Evolutionary conservation across 176 grass and related monocot genomes (phyloP).

Genomic region (Saccharum spontaneum): DNA sequence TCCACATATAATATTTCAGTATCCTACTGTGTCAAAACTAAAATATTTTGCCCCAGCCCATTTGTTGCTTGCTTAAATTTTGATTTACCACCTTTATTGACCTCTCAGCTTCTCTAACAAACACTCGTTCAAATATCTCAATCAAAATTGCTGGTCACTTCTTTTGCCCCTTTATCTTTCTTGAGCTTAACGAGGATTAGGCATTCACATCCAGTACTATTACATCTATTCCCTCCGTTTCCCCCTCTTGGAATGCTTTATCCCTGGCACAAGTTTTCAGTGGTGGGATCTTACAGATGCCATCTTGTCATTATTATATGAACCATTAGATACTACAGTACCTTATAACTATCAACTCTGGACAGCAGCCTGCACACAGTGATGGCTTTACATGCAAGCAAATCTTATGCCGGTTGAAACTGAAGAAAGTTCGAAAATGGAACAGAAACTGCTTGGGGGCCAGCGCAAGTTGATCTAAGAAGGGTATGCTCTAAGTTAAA

Average conservation of each 20-base stretch:
- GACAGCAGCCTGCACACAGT: conserved; percentile 24
- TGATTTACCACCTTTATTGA: not conserved
- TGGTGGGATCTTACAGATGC: not conserved
- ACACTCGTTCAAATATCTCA: not conserved
- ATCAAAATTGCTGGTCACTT: not conserved
- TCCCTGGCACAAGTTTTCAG: not conserved
- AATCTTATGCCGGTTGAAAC: conserved; percentile 1
- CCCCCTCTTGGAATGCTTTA: not conserved
- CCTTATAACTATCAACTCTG: conserved; percentile 6
- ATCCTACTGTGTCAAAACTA: not conserved
- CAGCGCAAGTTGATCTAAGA: conserved; percentile 9
- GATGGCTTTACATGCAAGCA: not conserved
- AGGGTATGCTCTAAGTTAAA: not conserved
- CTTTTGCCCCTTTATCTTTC: not conserved
- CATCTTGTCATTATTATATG: not conserved
- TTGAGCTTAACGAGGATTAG: not conserved
- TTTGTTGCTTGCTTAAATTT: not conserved
- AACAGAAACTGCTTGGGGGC: conserved; percentile 3
- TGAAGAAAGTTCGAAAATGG: conserved; percentile 16
- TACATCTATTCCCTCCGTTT: not conserved
- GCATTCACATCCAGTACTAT: not conserved
- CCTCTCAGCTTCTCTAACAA: not conserved
- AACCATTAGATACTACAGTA: not conserved
- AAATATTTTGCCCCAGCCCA: not conserved
- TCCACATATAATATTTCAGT: not conserved